Evolutionary conservation across 257 asterid species (phyloP).

Genomic region (Rubia yunnanensis): DNA sequence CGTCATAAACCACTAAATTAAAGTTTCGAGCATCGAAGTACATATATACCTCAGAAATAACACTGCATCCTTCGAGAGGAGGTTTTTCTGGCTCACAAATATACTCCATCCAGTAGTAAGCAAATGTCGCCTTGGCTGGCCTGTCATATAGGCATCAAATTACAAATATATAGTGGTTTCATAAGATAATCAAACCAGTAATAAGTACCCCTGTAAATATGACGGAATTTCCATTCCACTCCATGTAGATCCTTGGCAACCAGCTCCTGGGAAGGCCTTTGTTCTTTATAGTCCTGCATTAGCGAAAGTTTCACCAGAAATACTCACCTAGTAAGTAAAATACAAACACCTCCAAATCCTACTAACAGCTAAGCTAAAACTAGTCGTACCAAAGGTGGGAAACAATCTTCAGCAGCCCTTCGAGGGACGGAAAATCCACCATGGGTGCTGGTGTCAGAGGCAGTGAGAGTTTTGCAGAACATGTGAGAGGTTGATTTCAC

Average conservation of each 20-base stretch:
- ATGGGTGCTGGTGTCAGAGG: conserved; percentile 94
- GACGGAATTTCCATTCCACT: conserved; percentile 94
- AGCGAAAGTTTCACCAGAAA: conserved; percentile 12
- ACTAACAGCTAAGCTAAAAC: conserved; percentile 8
- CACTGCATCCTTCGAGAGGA: conserved; percentile 86
- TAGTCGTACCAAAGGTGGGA: conserved; percentile 80
- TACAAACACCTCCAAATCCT: background rate
- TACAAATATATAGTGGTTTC: background rate
- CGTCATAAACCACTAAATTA: conserved; percentile 2
- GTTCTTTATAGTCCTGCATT: conserved; percentile 76
- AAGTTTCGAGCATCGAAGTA: conserved; percentile 7
- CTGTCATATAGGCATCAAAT: conserved; percentile 35
- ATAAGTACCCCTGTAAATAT: conserved; percentile 81
- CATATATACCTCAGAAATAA: conserved; percentile 68
- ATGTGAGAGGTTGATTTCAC: conserved; percentile 78
- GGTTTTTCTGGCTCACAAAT: conserved; percentile 88
- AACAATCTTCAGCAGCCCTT: conserved; percentile 99
- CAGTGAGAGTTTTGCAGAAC: conserved; percentile 98
- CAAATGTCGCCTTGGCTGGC: conserved; percentile 98
- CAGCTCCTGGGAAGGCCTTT: conserved; percentile 94
- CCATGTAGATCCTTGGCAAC: conserved; percentile 90
- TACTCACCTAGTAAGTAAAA: background rate
- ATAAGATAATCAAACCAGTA: background rate
- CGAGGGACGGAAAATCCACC: conserved; percentile 99
- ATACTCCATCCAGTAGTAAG: conserved; percentile 98